These are phyloP conservation scores for Nymphaea thermarum DNA, from an alignment of 164 flowering plant species.

Conservation along the genomic window DNA sequence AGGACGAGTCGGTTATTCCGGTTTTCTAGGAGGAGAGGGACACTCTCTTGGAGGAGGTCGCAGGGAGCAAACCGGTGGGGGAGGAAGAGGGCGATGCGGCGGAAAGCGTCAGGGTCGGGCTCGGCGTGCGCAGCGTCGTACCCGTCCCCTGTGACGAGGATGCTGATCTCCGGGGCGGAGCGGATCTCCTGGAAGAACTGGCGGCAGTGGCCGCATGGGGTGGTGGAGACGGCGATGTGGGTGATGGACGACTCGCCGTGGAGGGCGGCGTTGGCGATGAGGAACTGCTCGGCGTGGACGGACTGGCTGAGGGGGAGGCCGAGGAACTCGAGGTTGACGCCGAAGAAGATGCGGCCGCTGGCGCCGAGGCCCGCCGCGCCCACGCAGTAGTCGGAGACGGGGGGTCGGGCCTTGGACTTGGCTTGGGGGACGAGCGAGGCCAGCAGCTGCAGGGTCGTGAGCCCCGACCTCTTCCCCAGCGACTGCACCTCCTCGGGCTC, in stretches of 20 bases:
- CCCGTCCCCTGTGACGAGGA: constrained; percentile 25
- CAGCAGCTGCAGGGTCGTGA: constrained; percentile 37
- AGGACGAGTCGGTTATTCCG: constrained; percentile 30
- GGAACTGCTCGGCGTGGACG: constrained; percentile 90
- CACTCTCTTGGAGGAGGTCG: constrained; percentile 39
- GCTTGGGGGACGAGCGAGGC: constrained; percentile 50
- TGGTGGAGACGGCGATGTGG: constrained; percentile 63
- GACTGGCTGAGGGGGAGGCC: constrained; percentile 79
- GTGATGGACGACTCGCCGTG: constrained; percentile 29
- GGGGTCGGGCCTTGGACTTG: constrained; percentile 57
- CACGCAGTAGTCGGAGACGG: constrained; percentile 78
- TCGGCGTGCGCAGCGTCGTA: neutral
- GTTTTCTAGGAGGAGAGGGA: constrained; percentile 52
- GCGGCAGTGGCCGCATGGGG: constrained; percentile 98
- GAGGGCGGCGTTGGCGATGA: constrained; percentile 53
- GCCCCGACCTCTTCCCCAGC: constrained; percentile 25
- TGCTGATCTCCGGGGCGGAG: constrained; percentile 29
- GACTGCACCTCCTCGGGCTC: constrained; percentile 44
- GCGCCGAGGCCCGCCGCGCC: constrained; percentile 65
- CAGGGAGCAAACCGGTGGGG: constrained; percentile 67
- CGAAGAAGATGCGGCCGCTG: constrained; percentile 71
- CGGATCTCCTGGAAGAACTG: constrained; percentile 88
- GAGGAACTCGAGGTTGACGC: constrained; percentile 82
- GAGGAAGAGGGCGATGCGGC: constrained; percentile 29
- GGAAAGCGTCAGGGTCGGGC: constrained; percentile 7